Conservation (phyloP, 345 rosid genomes). For the Citrus maxima region DNA sequence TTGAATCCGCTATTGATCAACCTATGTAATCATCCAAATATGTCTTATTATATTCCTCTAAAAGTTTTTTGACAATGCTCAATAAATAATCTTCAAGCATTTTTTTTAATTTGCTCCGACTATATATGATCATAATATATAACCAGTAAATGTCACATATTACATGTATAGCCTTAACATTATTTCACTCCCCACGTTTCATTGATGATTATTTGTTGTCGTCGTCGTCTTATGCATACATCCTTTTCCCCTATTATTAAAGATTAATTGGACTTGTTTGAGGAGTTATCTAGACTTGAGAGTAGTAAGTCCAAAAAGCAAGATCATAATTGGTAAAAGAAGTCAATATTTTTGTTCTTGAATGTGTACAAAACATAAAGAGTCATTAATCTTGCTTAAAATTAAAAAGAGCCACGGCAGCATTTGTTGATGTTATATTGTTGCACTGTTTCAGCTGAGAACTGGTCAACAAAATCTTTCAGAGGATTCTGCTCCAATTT, state of each 20-base stretch:
- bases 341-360: not conserved
- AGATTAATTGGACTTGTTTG: too few species aligned
- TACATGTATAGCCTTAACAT: not conserved
- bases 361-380: not conserved
- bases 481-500: not conserved
- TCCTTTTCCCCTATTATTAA: not conserved
- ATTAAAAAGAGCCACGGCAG: not conserved
- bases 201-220: not conserved
- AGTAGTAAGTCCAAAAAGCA: not conserved
- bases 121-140: too few species aligned
- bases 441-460: not conserved
- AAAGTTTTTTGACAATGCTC: too few species aligned
- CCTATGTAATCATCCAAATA: too few species aligned
- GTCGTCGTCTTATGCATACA: not conserved
- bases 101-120: too few species aligned
- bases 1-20: too few species aligned
- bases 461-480: not conserved
- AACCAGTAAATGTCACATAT: too few species aligned
- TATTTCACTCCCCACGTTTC: not conserved
- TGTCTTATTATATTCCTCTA: too few species aligned
- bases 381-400: not conserved
- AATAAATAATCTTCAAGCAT: too few species aligned
- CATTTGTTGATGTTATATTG: not conserved
- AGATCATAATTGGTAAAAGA: not conserved
- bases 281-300: too few species aligned